A percentile compares a stretch with the other conserved stretches of the same genome.
These are phyloP conservation scores for Colletotrichum somersetense DNA, from an alignment of 2,329 filamentous ascomycete genomes.

Conservation along the genomic window DNA sequence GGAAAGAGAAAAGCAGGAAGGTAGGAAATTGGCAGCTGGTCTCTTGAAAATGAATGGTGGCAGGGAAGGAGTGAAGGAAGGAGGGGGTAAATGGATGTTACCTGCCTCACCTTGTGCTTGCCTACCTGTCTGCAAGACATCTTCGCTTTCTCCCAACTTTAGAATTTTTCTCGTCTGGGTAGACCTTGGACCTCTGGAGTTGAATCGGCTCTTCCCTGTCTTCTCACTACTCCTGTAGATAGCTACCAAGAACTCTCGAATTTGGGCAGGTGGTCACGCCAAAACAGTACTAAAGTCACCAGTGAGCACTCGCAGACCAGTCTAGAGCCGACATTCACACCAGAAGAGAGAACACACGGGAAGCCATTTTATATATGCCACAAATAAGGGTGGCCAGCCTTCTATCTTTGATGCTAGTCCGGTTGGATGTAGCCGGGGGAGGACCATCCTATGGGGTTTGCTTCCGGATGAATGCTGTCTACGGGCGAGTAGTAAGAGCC, in stretches of 20 bases:
- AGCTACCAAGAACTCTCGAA: neutral
- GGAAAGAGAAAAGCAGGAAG: neutral
- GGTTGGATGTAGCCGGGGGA: constrained; percentile 22
- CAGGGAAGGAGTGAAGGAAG: constrained; percentile 10
- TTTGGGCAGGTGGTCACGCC: constrained; percentile 4
- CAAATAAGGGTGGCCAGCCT: neutral
- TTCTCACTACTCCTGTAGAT: neutral
- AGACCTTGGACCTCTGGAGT: neutral
- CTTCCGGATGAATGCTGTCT: constrained; percentile 16
- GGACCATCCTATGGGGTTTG: constrained; percentile 9
- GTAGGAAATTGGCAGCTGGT: neutral
- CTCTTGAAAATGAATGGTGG: neutral
- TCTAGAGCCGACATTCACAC: neutral
- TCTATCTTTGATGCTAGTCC: neutral
- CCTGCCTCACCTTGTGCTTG: constrained; percentile 12
- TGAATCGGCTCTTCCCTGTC: neutral
- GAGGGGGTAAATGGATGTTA: constrained; percentile 8
- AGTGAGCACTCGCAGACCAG: neutral
- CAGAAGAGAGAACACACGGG: neutral
- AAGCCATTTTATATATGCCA: neutral
- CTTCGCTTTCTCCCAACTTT: neutral
- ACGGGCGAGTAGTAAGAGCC: neutral
- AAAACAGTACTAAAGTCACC: constrained; percentile 2
- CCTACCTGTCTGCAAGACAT: neutral
- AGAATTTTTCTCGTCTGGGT: neutral